These are phyloP conservation scores for Corrigiola litoralis DNA, from an alignment of 179 eudicot species.

Conservation along the genomic window DNA sequence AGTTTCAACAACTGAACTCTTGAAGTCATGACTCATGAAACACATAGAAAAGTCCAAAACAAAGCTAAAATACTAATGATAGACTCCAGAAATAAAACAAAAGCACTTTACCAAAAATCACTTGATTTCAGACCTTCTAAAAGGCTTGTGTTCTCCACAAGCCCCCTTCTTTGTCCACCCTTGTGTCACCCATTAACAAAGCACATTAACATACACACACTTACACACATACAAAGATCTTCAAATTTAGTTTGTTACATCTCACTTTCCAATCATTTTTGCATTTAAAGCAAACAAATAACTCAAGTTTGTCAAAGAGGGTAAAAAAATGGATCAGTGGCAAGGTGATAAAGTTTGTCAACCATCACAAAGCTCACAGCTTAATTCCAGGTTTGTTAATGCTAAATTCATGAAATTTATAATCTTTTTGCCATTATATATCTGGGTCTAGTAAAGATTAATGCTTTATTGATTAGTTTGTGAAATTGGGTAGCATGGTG, in stretches of 20 bases:
- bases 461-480: too few species aligned
- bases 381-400: conserved; percentile 32
- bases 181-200: neutral
- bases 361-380: conserved; percentile 23
- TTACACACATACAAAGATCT: too few species aligned
- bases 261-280: too few species aligned
- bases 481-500: too few species aligned
- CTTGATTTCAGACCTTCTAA: neutral
- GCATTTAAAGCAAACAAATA: too few species aligned
- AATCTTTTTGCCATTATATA: neutral
- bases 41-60: too few species aligned
- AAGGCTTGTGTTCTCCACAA: conserved; percentile 16
- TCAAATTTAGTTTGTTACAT: too few species aligned
- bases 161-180: neutral
- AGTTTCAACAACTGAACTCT: too few species aligned
- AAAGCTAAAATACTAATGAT: too few species aligned
- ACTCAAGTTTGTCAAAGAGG: too few species aligned
- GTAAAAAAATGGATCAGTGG: conserved; percentile 28
- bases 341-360: conserved; percentile 15
- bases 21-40: too few species aligned
- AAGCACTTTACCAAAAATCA: neutral
- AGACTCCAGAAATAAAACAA: neutral
- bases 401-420: neutral
- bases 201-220: neutral
- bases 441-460: neutral